Evolutionary conservation across 2,329 filamentous ascomycete genomes (phyloP).

Genomic region (Kalmusia sp.): DNA sequence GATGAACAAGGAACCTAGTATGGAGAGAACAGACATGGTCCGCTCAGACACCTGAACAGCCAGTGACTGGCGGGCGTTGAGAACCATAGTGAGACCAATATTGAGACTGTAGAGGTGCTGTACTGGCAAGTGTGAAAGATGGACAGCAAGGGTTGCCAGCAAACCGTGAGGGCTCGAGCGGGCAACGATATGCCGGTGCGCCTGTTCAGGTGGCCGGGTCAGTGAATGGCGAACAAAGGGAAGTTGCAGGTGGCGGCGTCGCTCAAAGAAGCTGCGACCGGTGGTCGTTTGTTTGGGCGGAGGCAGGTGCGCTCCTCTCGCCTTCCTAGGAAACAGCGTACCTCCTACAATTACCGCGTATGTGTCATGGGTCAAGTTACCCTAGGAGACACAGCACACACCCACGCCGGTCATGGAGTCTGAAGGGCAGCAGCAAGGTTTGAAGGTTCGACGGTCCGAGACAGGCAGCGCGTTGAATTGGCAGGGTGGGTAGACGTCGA

Average conservation of each 20-base stretch:
- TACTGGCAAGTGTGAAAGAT: neutral
- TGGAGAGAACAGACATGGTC: constrained; percentile 72
- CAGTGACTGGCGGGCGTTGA: constrained; percentile 20
- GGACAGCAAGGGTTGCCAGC: neutral
- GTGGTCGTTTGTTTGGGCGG: no score
- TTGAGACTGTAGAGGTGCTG: neutral
- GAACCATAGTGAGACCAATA: constrained; percentile 2
- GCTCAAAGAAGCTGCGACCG: neutral
- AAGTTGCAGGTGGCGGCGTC: neutral
- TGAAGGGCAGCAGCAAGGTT: neutral
- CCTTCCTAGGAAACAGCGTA: no score
- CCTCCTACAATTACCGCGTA: no score
- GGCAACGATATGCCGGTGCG: neutral
- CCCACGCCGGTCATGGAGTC: no score
- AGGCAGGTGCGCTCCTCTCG: no score
- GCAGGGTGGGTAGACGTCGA: no score
- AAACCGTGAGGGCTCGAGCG: neutral
- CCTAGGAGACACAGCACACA: no score
- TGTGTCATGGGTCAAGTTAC: no score
- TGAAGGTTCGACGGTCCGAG: neutral
- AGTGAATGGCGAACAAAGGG: no score
- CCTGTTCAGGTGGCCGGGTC: neutral
- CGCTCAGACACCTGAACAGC: constrained; percentile 71
- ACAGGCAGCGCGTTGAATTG: neutral
- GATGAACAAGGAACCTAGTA: constrained; percentile 75